Evolutionary conservation across 2,329 filamentous ascomycete species (phyloP), one percentile per base, ranked within the genome.

Genomic region (Xylariales sp.): DNA sequence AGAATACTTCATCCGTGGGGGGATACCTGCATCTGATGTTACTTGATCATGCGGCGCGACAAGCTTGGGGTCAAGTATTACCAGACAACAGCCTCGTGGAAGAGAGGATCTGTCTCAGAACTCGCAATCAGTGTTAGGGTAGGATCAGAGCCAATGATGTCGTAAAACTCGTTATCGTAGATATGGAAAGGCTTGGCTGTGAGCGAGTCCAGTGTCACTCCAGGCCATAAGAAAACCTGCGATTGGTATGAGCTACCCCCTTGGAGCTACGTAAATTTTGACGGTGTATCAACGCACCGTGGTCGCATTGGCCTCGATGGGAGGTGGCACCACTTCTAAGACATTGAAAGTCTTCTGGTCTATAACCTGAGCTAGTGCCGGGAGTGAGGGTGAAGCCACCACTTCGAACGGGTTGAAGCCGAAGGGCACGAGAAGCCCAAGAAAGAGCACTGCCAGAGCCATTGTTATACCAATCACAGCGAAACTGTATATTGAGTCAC

Each of bases 1-100:
- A 78, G 49, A 77, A 76, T 29, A 76, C 60, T 45, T 76, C 73
- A 15, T 76, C 67, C 0, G 69, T 74, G 1, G 63, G 64, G 3
- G 61, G 59, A 31, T 60, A 61, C 62, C 62, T 66, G 35, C 12
- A 29, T 16, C 7, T 21, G 37, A 15, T 18, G 18, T 40, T n/a
- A n/a, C n/a, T n/a, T n/a, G n/a, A n/a, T n/a, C n/a, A n/a, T n/a
- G n/a, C n/a, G n/a, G n/a, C n/a, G n/a, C n/a, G n/a, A n/a, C n/a
- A n/a, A n/a, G n/a, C n/a, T n/a, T n/a, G n/a, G n/a, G n/a, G n/a
- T n/a, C n/a, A n/a, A n/a, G n/a, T n/a, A 44, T 38, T 65, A 69
- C 71, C 72, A 79, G 0, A 75, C 65, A 8, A 74, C 70, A 5
- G 74, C 75, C 49, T 80, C 76, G 41, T 79, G 76, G 32, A 75